Percentiles rank a stretch among this genome's conserved stretches.
Conservation (phyloP, 1,284 basidiomycete genomes). For the Meira miltonrushii region DNA sequence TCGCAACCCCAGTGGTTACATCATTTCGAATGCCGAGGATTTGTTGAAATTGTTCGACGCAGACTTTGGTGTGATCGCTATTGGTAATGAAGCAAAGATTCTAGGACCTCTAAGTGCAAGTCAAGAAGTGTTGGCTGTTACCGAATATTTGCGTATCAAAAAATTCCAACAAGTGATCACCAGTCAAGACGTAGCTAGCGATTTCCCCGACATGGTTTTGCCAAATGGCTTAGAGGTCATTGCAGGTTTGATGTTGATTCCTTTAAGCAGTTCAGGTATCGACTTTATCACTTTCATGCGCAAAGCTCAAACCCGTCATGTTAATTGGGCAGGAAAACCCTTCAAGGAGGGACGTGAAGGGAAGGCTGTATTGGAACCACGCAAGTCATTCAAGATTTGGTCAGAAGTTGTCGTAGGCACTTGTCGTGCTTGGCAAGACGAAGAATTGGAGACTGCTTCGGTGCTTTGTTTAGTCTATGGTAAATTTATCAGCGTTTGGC, state of each 20-base stretch:
- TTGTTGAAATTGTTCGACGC: slow-evolving; percentile 76
- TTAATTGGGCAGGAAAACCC: slow-evolving; percentile 55
- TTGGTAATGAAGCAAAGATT: slow-evolving; percentile 67
- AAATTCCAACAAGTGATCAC: slow-evolving; percentile 53
- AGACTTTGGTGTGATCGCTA: slow-evolving; percentile 75
- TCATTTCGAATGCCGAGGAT: slow-evolving; percentile 80
- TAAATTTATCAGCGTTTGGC: slow-evolving; percentile 82
- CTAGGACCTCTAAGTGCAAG: slow-evolving; percentile 73
- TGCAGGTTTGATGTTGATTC: slow-evolving; percentile 73
- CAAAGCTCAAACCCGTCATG: slow-evolving; percentile 63
- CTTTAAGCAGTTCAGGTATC: slow-evolving; percentile 51
- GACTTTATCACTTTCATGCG: slow-evolving; percentile 74
- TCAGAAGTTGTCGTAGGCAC: slow-evolving; percentile 70
- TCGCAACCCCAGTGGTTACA: slow-evolving; percentile 72
- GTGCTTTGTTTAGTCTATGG: slow-evolving; percentile 79
- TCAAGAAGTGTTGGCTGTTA: slow-evolving; percentile 77
- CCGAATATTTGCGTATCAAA: slow-evolving; percentile 76
- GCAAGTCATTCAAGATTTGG: slow-evolving; percentile 60
- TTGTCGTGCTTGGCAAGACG: slow-evolving; percentile 74
- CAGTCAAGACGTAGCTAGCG: slow-evolving; percentile 64
- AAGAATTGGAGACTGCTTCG: slow-evolving; percentile 78
- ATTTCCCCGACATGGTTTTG: slow-evolving; percentile 71
- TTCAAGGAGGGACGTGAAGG: slow-evolving; percentile 60
- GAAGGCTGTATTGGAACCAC: slow-evolving; percentile 34
- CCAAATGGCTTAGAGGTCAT: slow-evolving; percentile 68